Percentiles rank a stretch among this genome's conserved stretches.
Evolutionary conservation across 306 rosid genomes (phyloP).

Genomic region (Pueraria montana): DNA sequence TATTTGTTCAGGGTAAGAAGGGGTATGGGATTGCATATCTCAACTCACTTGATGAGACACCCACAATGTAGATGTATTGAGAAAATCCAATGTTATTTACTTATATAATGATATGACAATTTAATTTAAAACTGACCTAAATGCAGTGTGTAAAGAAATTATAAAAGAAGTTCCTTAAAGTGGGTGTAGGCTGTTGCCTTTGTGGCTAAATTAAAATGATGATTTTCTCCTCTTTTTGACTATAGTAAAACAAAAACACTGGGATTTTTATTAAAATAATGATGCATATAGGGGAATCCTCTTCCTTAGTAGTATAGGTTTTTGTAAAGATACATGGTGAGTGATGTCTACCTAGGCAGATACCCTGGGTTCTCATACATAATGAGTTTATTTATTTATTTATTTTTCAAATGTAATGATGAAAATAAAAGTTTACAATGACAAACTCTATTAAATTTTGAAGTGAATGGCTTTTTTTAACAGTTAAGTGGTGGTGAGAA

Average conservation of each 20-base stretch:
- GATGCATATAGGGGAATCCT: background rate
- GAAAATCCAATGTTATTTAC: conserved; percentile 17
- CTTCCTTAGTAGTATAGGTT: no score
- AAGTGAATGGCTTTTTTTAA: conserved; percentile 46
- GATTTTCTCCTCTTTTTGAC: background rate
- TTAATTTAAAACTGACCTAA: conserved; percentile 26
- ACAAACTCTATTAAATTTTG: conserved; percentile 37
- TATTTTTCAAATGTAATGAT: background rate
- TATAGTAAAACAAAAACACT: background rate
- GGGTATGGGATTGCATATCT: conserved; percentile 33
- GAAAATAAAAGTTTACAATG: conserved; percentile 11
- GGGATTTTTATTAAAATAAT: background rate
- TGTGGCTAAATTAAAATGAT: conserved; percentile 1
- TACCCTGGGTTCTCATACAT: background rate
- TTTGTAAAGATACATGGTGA: no score
- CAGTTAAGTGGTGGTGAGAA: conserved; percentile 99
- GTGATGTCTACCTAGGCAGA: conserved; percentile 3
- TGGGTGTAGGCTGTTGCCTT: background rate
- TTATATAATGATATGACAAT: conserved; percentile 18
- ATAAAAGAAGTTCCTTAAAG: background rate
- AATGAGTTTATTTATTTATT: background rate
- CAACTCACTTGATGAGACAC: background rate
- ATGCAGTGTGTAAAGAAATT: background rate
- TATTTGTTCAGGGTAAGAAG: conserved; percentile 25
- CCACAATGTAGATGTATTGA: background rate